These are phyloP conservation scores for Neurospora sp. DNA, from an alignment of 495 filamentous ascomycete species.

Conservation along the genomic window DNA sequence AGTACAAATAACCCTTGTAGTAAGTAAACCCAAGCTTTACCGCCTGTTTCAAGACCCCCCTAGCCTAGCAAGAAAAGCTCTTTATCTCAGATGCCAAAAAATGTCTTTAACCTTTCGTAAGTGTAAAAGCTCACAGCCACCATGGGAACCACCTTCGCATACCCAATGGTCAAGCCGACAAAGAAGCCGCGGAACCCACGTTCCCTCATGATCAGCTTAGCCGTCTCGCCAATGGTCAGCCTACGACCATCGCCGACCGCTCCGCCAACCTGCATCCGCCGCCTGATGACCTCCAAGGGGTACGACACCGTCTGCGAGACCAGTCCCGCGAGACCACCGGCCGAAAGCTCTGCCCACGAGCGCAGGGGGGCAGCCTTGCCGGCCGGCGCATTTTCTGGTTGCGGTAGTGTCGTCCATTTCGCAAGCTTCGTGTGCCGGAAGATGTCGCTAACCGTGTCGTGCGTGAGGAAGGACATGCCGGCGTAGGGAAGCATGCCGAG, in stretches of 20 bases:
- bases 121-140: slow-evolving; percentile 63
- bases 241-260: slow-evolving; percentile 82
- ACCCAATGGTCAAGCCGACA: slow-evolving; percentile 88
- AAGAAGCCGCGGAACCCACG: slow-evolving; percentile 76
- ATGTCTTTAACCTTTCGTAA: slow-evolving; percentile 74
- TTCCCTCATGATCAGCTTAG: slow-evolving; percentile 59
- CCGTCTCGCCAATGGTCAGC: slow-evolving; percentile 70
- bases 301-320: slow-evolving; percentile 88
- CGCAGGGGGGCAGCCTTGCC: slow-evolving; percentile 56
- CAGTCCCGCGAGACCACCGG: slow-evolving; percentile 76
- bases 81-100: slow-evolving; percentile 52
- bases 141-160: slow-evolving; percentile 90
- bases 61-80: slow-evolving; percentile 11
- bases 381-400: slow-evolving; percentile 30
- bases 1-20: not conserved
- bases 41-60: not conserved
- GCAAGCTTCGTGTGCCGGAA: slow-evolving; percentile 58
- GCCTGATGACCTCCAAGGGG: slow-evolving; percentile 81
- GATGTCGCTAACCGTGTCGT: slow-evolving; percentile 76
- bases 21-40: not conserved
- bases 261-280: slow-evolving; percentile 92
- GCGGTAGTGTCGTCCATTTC: slow-evolving; percentile 52
- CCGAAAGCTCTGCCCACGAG: slow-evolving; percentile 72
- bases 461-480: slow-evolving; percentile 92
- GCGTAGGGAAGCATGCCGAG: slow-evolving; percentile 95